Percentiles rank a stretch among this genome's conserved stretches.
These are phyloP conservation scores for Fusarium sublunatum DNA, from an alignment of 2,329 filamentous ascomycete genomes.

Conservation along the genomic window DNA sequence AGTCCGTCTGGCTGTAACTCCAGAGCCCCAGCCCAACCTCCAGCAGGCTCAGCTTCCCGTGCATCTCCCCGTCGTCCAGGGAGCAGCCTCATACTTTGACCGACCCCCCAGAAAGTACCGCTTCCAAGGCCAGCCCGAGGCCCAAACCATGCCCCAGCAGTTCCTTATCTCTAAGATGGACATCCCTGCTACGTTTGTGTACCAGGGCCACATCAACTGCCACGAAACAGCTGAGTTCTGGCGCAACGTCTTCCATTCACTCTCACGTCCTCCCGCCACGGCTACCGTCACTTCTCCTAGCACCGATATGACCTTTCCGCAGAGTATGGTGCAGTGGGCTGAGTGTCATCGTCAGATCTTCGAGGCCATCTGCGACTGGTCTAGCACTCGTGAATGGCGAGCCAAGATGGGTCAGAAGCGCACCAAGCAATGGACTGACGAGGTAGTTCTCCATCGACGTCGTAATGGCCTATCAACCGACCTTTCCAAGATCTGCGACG, in stretches of 20 bases:
- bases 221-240: not conserved
- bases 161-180: conserved; percentile 8
- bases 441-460: not conserved
- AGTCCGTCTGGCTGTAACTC: not conserved
- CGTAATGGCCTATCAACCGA: conserved; percentile 4
- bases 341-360: conserved; percentile 26
- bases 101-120: conserved; percentile 2
- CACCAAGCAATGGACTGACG: conserved; percentile 20
- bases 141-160: not conserved
- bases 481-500: conserved; percentile 16
- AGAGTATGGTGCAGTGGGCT: not conserved
- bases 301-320: conserved; percentile 26
- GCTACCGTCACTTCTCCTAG: not conserved
- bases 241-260: conserved; percentile 6
- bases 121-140: not conserved
- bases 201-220: conserved; percentile 21
- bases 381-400: conserved; percentile 32
- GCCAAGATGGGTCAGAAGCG: conserved; percentile 32
- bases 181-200: conserved; percentile 7
- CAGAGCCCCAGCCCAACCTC: not conserved
- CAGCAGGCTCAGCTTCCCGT: not conserved
- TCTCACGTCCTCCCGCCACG: not conserved
- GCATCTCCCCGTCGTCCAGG: not conserved
- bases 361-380: conserved; percentile 39
- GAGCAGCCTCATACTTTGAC: not conserved